Evolutionary conservation across 179 eudicot species (phyloP).

Genomic region (Beta corolliflora): DNA sequence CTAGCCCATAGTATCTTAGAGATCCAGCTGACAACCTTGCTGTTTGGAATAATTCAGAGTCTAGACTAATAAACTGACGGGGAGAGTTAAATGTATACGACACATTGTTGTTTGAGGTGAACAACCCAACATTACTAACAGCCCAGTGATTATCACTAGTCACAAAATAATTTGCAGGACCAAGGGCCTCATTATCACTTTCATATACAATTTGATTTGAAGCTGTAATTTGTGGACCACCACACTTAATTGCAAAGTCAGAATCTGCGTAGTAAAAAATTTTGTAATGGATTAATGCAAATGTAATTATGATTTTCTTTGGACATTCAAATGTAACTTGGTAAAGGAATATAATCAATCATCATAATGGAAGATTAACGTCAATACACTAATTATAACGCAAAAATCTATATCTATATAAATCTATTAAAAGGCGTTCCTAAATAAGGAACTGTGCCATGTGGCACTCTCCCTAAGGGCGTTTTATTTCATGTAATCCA

Average conservation of each 20-base stretch:
- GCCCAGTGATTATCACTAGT: constrained; percentile 58
- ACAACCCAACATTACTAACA: constrained; percentile 70
- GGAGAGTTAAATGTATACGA: constrained; percentile 33
- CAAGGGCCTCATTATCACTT: constrained; percentile 59
- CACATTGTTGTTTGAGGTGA: constrained; percentile 39
- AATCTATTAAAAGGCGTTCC: too few relatives aligned
- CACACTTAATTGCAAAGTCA: constrained; percentile 73
- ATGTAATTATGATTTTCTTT: not conserved
- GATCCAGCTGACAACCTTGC: constrained; percentile 73
- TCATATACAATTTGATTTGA: constrained; percentile 43
- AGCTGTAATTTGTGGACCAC: constrained; percentile 55
- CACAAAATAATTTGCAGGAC: constrained; percentile 63
- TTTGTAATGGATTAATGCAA: not conserved
- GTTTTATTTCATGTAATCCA: too few relatives aligned
- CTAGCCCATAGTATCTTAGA: constrained; percentile 75
- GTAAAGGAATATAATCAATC: not conserved
- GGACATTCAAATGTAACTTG: not conserved
- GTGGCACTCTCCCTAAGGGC: too few relatives aligned
- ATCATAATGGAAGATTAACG: too few relatives aligned
- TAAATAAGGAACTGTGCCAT: too few relatives aligned
- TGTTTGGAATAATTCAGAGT: constrained; percentile 69
- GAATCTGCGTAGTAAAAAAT: constrained; percentile 47
- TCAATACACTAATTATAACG: too few relatives aligned
- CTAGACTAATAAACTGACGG: constrained; percentile 49
- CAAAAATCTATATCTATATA: too few relatives aligned